Base-by-base conservation (phyloP, 169 alveolate genomes). In the Ichthyophthirius multifiliis region DNA sequence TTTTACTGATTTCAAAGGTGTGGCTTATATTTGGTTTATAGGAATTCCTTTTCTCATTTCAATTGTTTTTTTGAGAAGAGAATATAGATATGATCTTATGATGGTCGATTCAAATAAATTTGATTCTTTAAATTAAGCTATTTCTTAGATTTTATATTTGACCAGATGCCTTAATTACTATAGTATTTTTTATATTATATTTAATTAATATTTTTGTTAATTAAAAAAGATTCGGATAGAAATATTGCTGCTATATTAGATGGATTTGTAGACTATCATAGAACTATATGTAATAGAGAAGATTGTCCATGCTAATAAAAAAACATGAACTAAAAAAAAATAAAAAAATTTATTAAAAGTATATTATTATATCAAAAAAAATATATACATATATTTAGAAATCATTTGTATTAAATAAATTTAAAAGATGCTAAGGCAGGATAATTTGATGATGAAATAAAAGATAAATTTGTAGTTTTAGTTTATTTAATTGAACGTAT, bases 21-120 rank as follows among this genome's bases (percentile, higher is more conserved):
- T 76, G 1, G 63, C 74, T n/a, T 81, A 81, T 55, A 43, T 81
- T 6, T 81, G 86, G 86, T 47, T 81, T 4, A 41, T 81, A 23
- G 86, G 82, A 1, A 35, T 76, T 35, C 86, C 86, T 16, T 62
- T 81, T 55, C 37, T 81, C 27, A 7, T 81, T 6, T 41, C 73
- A n/a, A 81, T 81, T 27, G 86, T 81, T n/a, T 35, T 81, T 41
- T 12, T 81, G n/a, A 37, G 86, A 71, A 81, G 65, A 32, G 86
- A 81, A 55, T 81, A 71, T 20, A 65, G 86, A 48, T 81, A 81
- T 71, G 86, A 81, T 32, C 34, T 73, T 1, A 48, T 81, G 76
- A 81, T 81, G 86, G 76, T 81, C 12, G 80, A 81, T 34, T 81
- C 86, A 20, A 81, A 81, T 48, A 81, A 81, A 35, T 81, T 81